These are phyloP conservation scores for Nannochloris sp. DNA, from an alignment of 139 green algal genomes.

Conservation along the genomic window DNA sequence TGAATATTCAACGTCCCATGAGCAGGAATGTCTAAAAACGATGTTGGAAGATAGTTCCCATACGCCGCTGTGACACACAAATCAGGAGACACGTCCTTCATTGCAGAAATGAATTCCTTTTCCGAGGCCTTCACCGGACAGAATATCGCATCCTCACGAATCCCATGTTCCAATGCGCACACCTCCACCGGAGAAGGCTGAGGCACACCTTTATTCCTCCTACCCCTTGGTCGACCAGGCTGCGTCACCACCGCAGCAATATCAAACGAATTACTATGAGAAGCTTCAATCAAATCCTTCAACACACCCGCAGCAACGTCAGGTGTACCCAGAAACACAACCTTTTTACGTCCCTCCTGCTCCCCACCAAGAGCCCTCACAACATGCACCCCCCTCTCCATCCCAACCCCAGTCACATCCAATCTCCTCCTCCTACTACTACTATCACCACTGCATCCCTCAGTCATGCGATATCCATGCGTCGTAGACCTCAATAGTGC, in stretches of 20 bases:
- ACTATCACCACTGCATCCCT: too few species aligned
- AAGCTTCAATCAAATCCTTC: constrained; percentile 47
- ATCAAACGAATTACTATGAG: constrained; percentile 49
- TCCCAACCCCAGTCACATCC: too few species aligned
- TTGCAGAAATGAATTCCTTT: constrained; percentile 53
- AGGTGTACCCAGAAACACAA: constrained; percentile 79
- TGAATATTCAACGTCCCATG: constrained; percentile 96
- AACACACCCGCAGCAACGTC: constrained; percentile 70
- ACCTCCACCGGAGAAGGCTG: constrained; percentile 54
- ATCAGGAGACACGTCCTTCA: constrained; percentile 68
- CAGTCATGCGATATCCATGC: too few species aligned
- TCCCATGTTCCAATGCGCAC: constrained; percentile 30
- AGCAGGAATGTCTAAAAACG: constrained; percentile 79
- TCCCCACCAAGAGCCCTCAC: not conserved
- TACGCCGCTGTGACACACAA: constrained; percentile 94
- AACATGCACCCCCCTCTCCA: too few species aligned
- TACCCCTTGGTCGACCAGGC: constrained; percentile 56
- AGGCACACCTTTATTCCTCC: constrained; percentile 49
- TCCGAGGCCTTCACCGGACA: constrained; percentile 41
- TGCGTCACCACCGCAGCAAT: constrained; percentile 73
- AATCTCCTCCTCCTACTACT: too few species aligned
- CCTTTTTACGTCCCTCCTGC: constrained; percentile 11
- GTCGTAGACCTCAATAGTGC: too few species aligned
- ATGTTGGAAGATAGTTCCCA: constrained; percentile 87
- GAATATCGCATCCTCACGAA: constrained; percentile 36